Evolutionary conservation across 192 early-diverging fungal species (phyloP).

Genomic region (Entophlyctis luteolus): DNA sequence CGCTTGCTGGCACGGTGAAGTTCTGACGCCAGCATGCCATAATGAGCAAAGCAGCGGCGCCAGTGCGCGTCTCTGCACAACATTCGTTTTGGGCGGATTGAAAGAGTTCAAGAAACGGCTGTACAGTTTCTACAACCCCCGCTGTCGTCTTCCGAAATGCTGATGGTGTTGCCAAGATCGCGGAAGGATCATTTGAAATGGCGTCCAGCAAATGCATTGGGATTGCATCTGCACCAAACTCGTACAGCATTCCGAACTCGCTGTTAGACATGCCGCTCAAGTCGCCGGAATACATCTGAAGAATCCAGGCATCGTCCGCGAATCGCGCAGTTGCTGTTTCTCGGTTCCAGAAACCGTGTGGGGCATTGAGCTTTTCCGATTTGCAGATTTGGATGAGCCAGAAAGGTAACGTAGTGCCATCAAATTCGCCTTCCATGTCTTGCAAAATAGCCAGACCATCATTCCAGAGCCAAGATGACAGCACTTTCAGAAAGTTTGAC

Average conservation of each 20-base stretch:
- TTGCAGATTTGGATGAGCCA: not conserved
- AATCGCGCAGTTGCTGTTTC: not conserved
- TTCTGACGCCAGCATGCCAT: constrained; percentile 7
- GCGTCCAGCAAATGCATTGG: not conserved
- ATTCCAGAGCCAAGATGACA: constrained; percentile 1
- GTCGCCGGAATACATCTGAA: not conserved
- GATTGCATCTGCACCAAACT: not conserved
- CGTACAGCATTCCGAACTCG: not conserved
- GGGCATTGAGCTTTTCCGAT: not conserved
- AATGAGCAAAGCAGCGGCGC: not conserved
- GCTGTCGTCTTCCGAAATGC: not conserved
- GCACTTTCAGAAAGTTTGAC: not conserved
- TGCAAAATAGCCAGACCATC: constrained; percentile 3
- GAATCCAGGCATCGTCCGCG: not conserved
- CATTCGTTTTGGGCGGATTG: not conserved
- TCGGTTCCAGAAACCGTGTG: not conserved
- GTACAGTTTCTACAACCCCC: not conserved
- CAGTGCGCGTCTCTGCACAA: not conserved
- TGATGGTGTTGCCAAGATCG: not conserved
- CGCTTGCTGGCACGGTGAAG: not conserved
- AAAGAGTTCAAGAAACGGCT: not conserved
- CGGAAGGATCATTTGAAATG: not conserved
- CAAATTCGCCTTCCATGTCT: not conserved
- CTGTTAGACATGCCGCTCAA: not conserved
- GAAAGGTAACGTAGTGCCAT: not conserved